Base-by-base conservation (phyloP, 1,284 basidiomycete species). In the Ceratobasidium sp. region DNA sequence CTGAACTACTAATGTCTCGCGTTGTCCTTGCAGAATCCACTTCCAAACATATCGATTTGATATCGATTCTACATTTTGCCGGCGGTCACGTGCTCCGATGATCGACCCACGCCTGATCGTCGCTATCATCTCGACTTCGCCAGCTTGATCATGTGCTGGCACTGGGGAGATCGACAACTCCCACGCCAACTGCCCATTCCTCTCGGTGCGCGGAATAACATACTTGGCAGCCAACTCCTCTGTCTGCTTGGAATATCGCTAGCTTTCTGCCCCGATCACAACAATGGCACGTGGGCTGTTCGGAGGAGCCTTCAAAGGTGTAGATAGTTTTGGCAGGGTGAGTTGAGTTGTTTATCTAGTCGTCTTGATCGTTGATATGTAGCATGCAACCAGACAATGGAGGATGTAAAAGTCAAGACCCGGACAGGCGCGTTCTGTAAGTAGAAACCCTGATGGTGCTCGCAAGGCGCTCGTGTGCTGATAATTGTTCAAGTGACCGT, bases 281-380 rank as follows among this genome's bases (percentile, higher is more conserved):
- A 84, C 78, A 78, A 92, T 92, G 93, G 92, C 92, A 78, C 93
- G 91, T 85, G 91, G 91, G 79, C 76, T 80, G 25, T 85, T 94
- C 79, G 88, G 93, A 82, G 88, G 88, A 73, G 88, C 87, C 80
- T 88, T 95, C 80, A 95, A 93, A 83, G 92, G 93, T 84, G 89
- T 99, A 78, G 97, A 99, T 88, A 97, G 97, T 84, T 99, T 99
- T 87, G 97, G 96, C 79, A 99, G 98, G 91, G 97, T 96, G 82
- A 81, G 86, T 81, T 22, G 11, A 15, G 34, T 32, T 13, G 15
- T 1, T 32, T 32, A 32, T 7, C 22, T 5, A 4, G 7, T 2
- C 9, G 22, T 59, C 9, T 7, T 76, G 79, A 70, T 73, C 79
- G 65, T 62, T 68, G 25, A 59, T 29, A 59, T 59, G 11, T 32